These are phyloP conservation scores for Epichloe elymi DNA, from an alignment of 2,329 filamentous ascomycete genomes.

Conservation along the genomic window DNA sequence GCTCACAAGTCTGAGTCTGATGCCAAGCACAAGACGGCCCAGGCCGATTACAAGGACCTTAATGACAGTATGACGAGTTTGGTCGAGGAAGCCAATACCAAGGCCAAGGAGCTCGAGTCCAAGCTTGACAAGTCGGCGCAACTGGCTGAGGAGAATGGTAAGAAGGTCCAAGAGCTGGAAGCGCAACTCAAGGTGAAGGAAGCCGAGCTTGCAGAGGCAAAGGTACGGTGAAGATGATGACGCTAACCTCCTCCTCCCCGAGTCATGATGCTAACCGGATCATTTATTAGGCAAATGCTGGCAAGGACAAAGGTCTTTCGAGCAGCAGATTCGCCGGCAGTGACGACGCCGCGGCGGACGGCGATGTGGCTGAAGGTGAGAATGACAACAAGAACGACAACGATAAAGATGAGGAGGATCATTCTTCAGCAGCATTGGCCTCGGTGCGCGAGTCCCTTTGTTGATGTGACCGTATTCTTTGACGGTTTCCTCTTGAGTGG, in stretches of 20 bases:
- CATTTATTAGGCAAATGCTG: constrained; percentile 31
- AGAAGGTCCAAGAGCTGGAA: constrained; percentile 35
- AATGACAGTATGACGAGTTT: constrained; percentile 48
- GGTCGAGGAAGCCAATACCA: constrained; percentile 44
- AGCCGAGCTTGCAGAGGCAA: constrained; percentile 48
- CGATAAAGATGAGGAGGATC: constrained; percentile 34
- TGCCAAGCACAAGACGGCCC: constrained; percentile 39
- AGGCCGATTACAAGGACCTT: constrained; percentile 49
- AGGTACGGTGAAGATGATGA: constrained; percentile 26
- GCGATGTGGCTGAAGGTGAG: constrained; percentile 42
- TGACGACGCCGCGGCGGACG: constrained; percentile 20
- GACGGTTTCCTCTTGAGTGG: constrained; percentile 10
- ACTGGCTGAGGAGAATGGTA: constrained; percentile 34
- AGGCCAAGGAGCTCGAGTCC: constrained; percentile 37
- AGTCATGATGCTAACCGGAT: neutral
- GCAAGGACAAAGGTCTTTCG: constrained; percentile 36
- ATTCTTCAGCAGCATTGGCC: constrained; percentile 52
- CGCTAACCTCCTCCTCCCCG: neutral
- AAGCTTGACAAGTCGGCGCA: constrained; percentile 32
- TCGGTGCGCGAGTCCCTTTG: constrained; percentile 47
- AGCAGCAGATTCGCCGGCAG: constrained; percentile 39
- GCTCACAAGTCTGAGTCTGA: constrained; percentile 37
- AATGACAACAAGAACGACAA: constrained; percentile 37
- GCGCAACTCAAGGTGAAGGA: constrained; percentile 50
- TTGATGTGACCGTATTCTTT: constrained; percentile 22